Conservation (phyloP, 768 basidiomycete genomes). For the Auricularia cornea region DNA sequence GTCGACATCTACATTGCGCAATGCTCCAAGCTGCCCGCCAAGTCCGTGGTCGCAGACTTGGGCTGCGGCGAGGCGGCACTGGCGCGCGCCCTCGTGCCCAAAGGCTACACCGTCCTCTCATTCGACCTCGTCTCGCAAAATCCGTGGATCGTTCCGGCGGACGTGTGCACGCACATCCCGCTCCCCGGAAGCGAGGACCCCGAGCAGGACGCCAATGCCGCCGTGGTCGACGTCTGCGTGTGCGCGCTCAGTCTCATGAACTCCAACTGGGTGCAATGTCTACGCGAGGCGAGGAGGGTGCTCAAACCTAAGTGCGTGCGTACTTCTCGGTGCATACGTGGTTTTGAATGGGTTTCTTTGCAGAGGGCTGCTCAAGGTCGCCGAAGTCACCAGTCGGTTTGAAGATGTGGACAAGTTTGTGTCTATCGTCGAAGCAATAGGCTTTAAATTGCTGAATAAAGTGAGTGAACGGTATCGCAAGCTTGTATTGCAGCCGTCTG, state of each 20-base stretch:
- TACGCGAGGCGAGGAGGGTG: slow-evolving; percentile 85
- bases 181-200: slow-evolving; percentile 66
- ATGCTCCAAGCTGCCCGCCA: slow-evolving; percentile 54
- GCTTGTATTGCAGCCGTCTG: too few relatives aligned
- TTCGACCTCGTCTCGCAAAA: slow-evolving; percentile 74
- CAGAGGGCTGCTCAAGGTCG: slow-evolving; percentile 77
- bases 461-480: too few relatives aligned
- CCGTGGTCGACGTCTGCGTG: slow-evolving; percentile 83
- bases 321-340: neutral
- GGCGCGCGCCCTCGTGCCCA: slow-evolving; percentile 61
- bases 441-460: slow-evolving; percentile 65
- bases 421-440: slow-evolving; percentile 52
- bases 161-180: slow-evolving; percentile 73
- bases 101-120: slow-evolving; percentile 62
- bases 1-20: slow-evolving; percentile 68
- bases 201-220: slow-evolving; percentile 44
- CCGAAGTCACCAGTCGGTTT: slow-evolving; percentile 85
- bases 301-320: slow-evolving; percentile 66
- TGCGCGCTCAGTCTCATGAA: slow-evolving; percentile 97
- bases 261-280: slow-evolving; percentile 87
- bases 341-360: neutral
- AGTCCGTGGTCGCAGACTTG: slow-evolving; percentile 79
- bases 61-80: slow-evolving; percentile 93
- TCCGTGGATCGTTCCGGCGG: slow-evolving; percentile 78
- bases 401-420: slow-evolving; percentile 58